Percentiles rank a stretch among this genome's conserved stretches.
phyloP scores from a whole-genome alignment of 148 eudicot species.

The Rhododendron mucronatum region DNA sequence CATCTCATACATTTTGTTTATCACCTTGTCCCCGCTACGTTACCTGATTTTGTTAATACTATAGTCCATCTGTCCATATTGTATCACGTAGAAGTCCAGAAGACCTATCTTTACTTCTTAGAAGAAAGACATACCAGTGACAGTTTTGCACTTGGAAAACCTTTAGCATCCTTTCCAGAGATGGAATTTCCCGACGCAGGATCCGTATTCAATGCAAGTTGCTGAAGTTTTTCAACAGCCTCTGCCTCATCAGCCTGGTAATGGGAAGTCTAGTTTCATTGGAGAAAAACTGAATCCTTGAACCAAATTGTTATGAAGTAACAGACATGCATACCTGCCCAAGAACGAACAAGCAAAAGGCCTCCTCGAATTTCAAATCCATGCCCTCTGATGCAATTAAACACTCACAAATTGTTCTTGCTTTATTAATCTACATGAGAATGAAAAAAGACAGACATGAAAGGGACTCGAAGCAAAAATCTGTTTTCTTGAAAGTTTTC shows the following conservation, averaged over 20 bases:
- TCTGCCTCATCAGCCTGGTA: slow-evolving; percentile 79
- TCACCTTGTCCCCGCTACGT: not conserved
- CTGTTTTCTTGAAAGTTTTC: not conserved
- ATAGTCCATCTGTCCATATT: not conserved
- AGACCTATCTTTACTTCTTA: not conserved
- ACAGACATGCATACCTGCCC: slow-evolving; percentile 61
- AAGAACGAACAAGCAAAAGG: slow-evolving; percentile 78
- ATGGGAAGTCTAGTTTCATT: slow-evolving; percentile 10
- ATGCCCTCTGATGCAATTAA: slow-evolving; percentile 76
- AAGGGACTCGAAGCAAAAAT: not conserved
- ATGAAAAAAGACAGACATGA: slow-evolving; percentile 3
- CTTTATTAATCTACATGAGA: slow-evolving; percentile 73
- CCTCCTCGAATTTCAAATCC: slow-evolving; percentile 89
- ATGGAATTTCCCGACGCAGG: slow-evolving; percentile 46
- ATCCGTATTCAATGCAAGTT: slow-evolving; percentile 46
- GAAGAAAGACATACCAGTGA: slow-evolving; percentile 53
- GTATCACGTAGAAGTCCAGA: not conserved
- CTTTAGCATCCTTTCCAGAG: slow-evolving; percentile 47
- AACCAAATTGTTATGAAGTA: not conserved
- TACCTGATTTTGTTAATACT: not conserved
- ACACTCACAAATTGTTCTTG: slow-evolving; percentile 76
- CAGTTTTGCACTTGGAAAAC: slow-evolving; percentile 39
- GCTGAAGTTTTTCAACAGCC: slow-evolving; percentile 64
- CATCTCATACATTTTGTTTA: not conserved
- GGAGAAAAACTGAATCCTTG: not conserved